Conservation (phyloP, 768 basidiomycete genomes). For the Suillus bovinus region DNA sequence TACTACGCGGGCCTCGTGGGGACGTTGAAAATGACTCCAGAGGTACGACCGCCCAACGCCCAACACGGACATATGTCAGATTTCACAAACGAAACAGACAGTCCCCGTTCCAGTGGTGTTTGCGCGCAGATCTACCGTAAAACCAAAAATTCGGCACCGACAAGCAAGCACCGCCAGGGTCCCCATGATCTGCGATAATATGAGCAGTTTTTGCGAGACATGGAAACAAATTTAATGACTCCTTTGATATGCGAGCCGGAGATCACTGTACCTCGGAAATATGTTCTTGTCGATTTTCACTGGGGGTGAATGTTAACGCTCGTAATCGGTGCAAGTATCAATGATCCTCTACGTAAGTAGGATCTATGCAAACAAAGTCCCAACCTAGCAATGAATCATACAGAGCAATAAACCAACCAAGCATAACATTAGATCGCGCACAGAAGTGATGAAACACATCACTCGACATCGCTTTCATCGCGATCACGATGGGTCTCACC, state of each 20-base stretch:
- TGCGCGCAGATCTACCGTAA: neutral
- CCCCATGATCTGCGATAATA: neutral
- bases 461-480: slow-evolving; percentile 28
- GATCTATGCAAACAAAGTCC: slow-evolving; percentile 1
- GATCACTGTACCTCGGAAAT: neutral
- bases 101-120: neutral
- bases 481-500: neutral
- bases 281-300: too few species aligned
- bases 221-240: neutral
- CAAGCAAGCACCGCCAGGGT: neutral
- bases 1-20: too few species aligned
- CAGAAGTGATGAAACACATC: neutral
- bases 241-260: neutral
- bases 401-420: neutral
- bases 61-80: neutral
- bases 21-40: neutral
- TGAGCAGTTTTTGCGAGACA: neutral
- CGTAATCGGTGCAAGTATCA: neutral
- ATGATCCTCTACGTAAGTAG: neutral
- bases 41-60: too few species aligned
- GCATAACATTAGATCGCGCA: neutral
- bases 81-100: neutral
- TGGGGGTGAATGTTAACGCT: neutral
- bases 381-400: neutral
- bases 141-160: neutral